Conservation (phyloP, 2,329 filamentous ascomycete genomes). For the Ascocoryne sarcoides region DNA sequence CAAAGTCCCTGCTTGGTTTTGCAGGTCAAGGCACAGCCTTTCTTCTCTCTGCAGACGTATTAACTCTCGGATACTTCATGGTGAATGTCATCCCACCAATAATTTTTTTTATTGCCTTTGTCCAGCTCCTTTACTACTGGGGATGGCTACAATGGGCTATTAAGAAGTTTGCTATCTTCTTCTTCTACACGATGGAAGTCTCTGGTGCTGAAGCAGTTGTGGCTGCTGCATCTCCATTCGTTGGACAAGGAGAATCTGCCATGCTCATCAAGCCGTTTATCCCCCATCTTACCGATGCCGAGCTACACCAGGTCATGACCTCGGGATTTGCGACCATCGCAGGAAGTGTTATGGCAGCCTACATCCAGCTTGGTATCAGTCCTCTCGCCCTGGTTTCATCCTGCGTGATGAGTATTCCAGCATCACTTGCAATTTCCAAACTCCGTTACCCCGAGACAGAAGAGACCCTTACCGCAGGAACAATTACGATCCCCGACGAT, state of each 20-base stretch:
- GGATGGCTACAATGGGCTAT: constrained; percentile 85
- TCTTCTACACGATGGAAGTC: constrained; percentile 82
- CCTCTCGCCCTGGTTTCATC: constrained; percentile 79
- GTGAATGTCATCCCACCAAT: constrained; percentile 77
- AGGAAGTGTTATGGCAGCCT: constrained; percentile 77
- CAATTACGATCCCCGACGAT: constrained; percentile 65
- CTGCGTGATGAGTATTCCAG: constrained; percentile 93
- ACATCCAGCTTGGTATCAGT: constrained; percentile 76
- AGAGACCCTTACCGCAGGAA: constrained; percentile 74
- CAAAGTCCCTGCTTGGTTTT: constrained; percentile 66
- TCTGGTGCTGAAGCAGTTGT: constrained; percentile 92
- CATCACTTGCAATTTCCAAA: constrained; percentile 82
- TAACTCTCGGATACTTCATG: constrained; percentile 57
- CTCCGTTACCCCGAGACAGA: constrained; percentile 83
- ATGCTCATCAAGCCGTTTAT: constrained; percentile 89
- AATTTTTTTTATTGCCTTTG: constrained; percentile 92
- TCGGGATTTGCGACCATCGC: constrained; percentile 90
- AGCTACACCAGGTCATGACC: constrained; percentile 87
- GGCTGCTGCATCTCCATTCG: constrained; percentile 85
- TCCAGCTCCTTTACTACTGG: constrained; percentile 75
- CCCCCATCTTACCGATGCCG: constrained; percentile 73
- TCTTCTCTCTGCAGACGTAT: constrained; percentile 45
- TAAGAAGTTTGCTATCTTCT: constrained; percentile 76
- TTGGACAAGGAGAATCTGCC: constrained; percentile 87
- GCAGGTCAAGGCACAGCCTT: constrained; percentile 66